These are phyloP conservation scores for Russula griseocarnosa DNA, from an alignment of 768 basidiomycete genomes.

Conservation along the genomic window DNA sequence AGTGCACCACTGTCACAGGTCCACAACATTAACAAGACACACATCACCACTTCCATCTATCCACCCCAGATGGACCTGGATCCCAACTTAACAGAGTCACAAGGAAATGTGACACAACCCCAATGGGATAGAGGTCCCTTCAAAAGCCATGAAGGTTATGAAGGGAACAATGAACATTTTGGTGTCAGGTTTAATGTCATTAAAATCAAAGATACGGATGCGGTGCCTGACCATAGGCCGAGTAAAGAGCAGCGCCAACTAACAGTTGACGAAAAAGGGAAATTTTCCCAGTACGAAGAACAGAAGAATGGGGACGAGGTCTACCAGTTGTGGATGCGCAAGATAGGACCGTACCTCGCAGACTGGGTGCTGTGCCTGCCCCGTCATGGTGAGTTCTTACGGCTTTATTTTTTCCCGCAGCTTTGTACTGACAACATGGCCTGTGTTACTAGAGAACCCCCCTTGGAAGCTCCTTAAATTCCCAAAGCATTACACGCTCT, in stretches of 20 bases:
- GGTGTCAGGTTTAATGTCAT: neutral
- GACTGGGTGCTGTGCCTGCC: conserved; percentile 15
- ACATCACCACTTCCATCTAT: neutral
- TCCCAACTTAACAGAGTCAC: neutral
- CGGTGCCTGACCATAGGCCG: neutral
- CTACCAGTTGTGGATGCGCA: neutral
- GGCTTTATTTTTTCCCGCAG: neutral
- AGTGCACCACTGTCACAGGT: neutral
- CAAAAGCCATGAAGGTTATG: neutral
- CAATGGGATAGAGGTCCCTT: neutral
- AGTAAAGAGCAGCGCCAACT: neutral
- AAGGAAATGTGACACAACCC: neutral
- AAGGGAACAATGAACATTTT: neutral
- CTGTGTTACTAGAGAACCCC: neutral
- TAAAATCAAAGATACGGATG: conserved; percentile 17
- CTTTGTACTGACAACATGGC: neutral
- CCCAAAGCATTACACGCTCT: conserved; percentile 16
- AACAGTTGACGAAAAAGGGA: neutral
- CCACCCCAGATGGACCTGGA: neutral
- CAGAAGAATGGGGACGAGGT: rapidly evolving
- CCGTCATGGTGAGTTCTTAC: neutral
- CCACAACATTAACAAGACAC: neutral
- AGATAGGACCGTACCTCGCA: conserved; percentile 16
- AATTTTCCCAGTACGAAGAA: neutral
- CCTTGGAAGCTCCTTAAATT: conserved; percentile 9